Conservation (phyloP, 257 asterid genomes). For the Primulina eburnea region DNA sequence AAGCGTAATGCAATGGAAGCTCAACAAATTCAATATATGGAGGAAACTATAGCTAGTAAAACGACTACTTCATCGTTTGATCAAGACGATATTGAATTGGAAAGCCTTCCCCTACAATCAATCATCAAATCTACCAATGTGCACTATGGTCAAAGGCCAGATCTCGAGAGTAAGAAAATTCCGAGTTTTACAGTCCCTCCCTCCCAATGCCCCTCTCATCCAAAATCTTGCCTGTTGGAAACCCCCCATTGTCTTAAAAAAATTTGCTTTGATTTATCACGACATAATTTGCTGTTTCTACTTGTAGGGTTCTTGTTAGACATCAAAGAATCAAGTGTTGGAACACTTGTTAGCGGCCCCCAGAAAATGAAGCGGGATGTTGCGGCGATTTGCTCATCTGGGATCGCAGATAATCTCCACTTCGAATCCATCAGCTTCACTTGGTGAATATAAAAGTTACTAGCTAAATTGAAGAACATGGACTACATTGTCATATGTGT, state of each 20-base stretch:
- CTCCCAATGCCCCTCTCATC: too few species aligned
- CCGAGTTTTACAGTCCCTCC: not conserved
- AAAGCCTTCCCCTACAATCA: constrained; percentile 70
- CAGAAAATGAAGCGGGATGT: constrained; percentile 78
- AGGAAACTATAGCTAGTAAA: constrained; percentile 31
- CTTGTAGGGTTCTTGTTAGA: constrained; percentile 57
- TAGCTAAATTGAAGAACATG: not conserved
- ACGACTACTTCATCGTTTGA: constrained; percentile 27
- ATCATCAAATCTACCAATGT: constrained; percentile 49
- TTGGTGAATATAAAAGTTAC: constrained; percentile 55
- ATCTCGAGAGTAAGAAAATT: constrained; percentile 61
- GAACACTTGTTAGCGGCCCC: constrained; percentile 80
- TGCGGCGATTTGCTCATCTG: constrained; percentile 77
- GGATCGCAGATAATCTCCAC: constrained; percentile 54
- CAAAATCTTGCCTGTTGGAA: too few species aligned
- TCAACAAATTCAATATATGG: constrained; percentile 48
- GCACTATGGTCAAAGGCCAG: constrained; percentile 77
- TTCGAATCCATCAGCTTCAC: constrained; percentile 86
- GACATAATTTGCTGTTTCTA: not conserved
- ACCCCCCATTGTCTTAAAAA: too few species aligned
- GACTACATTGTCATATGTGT: not conserved
- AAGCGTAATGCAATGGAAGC: constrained; percentile 53
- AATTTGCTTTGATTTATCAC: not conserved
- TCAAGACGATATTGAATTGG: constrained; percentile 56
- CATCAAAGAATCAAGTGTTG: constrained; percentile 63